Evolutionary conservation across 2,329 filamentous ascomycete species (phyloP), one percentile per base, ranked within the genome.

Genomic region (Alternaria ethzedia): DNA sequence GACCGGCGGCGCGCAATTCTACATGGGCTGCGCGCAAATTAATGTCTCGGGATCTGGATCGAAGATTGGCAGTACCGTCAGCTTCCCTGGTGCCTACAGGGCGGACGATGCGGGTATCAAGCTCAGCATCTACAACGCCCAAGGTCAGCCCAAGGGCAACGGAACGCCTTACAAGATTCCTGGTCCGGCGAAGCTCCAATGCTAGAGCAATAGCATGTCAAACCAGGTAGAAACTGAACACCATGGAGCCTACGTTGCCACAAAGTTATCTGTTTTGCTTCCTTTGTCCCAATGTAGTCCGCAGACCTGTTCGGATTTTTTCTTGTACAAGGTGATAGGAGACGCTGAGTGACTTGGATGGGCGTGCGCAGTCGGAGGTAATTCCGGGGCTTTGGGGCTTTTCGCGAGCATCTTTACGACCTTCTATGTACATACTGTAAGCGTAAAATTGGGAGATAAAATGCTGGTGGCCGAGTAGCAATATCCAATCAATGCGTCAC

Each of bases 131-230:
- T 78, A 79, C 54, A 71, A 66, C 49, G 66, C 64, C 17, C 63
- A 71, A 64, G 71, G 68, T 7, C 59, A 67, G 36, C 68, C 68
- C 1, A 66, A 59, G 46, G 68, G 68, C 8, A 70, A 68, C 41
- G 68, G 68, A n/a, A 44, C 66, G 65, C 74, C 77, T n/a, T 87
- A 87, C 65, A 83, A 77, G 17, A 81, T 85, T 41, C 85, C 85
- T 1, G 85, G 85, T 0, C 85, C 85, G 43, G 74, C 79, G 5
- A 74, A 86, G 15, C 85, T 87, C 68, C 81, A 74, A 44, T 87
- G 85, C 69, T 86, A 80, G 69, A 20, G 15, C 0, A 30, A 13
- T 20, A n/a, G 21, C 13, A 20, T 7, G 15, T 21, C 15, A 12
- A 9, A 13, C 6, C 15, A 2, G 6, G 6, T 5, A 20, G 8